A percentile compares a stretch with the other conserved stretches of the same genome.
Conservation (phyloP, 306 rosid species). For the Oemleria cerasiformis region DNA sequence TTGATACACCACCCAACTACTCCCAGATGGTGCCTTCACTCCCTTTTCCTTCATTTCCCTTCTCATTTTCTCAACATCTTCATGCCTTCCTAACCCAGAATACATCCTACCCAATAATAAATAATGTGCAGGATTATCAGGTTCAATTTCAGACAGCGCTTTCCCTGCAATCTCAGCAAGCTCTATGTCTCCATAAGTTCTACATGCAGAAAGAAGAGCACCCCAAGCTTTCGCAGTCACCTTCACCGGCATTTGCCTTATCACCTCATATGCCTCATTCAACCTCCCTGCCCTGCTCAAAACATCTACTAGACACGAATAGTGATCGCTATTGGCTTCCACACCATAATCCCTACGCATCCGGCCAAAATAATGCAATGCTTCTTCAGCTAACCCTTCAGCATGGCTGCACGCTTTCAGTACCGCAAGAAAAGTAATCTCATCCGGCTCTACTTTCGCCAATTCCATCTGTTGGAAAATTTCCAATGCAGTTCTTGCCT, state of each 20-base stretch:
- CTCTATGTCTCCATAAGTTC: slow-evolving; percentile 55
- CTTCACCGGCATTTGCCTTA: slow-evolving; percentile 64
- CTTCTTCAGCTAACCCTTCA: slow-evolving; percentile 63
- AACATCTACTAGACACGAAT: slow-evolving; percentile 75
- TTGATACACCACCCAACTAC: slow-evolving; percentile 69
- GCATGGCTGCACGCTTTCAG: slow-evolving; percentile 79
- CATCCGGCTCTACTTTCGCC: slow-evolving; percentile 57
- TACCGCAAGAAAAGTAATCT: slow-evolving; percentile 59
- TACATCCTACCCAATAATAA: slow-evolving; percentile 60
- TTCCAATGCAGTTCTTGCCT: slow-evolving; percentile 57
- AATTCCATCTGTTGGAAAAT: slow-evolving; percentile 50
- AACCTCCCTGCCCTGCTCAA: slow-evolving; percentile 76
- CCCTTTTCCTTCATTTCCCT: slow-evolving; percentile 56
- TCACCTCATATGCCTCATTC: slow-evolving; percentile 58
- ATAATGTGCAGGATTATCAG: slow-evolving; percentile 72
- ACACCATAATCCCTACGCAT: slow-evolving; percentile 51
- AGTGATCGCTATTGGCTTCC: slow-evolving; percentile 65
- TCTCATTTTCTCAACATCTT: slow-evolving; percentile 57
- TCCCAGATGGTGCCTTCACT: slow-evolving; percentile 53
- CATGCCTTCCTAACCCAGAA: slow-evolving; percentile 64
- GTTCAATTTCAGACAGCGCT: slow-evolving; percentile 67
- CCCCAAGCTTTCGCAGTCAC: slow-evolving; percentile 84
- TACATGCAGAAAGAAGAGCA: slow-evolving; percentile 75
- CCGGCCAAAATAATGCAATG: slow-evolving; percentile 44
- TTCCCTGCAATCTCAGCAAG: slow-evolving; percentile 67